Conservation (phyloP, 1,139 yeast species). For the Sugiyamaella grinbergsii region DNA sequence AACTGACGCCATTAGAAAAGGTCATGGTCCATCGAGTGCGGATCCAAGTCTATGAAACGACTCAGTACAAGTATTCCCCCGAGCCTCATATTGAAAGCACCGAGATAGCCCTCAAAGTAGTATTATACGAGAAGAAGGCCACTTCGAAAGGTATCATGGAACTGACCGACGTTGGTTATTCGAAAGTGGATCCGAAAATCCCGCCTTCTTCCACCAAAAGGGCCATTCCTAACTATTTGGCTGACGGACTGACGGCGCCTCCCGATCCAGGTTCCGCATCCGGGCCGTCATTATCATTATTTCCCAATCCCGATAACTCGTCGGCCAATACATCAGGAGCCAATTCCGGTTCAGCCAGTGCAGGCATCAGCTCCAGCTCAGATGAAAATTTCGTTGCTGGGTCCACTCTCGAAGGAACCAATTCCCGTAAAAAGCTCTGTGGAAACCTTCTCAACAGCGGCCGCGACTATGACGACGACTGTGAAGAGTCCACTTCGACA, state of each 20-base stretch:
- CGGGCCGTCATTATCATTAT: neutral
- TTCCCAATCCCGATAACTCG: neutral
- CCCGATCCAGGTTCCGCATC: neutral
- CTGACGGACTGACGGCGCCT: neutral
- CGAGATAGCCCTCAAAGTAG: slow-evolving; percentile 37
- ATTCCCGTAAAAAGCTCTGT: slow-evolving; percentile 7
- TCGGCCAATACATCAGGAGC: neutral
- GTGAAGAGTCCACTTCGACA: slow-evolving; percentile 15
- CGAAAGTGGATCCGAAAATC: slow-evolving; percentile 1
- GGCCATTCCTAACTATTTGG: slow-evolving; percentile 4
- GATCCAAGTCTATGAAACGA: slow-evolving; percentile 70
- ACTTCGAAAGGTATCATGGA: slow-evolving; percentile 13
- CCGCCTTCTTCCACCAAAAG: neutral
- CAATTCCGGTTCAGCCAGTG: neutral
- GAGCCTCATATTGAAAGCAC: slow-evolving; percentile 35
- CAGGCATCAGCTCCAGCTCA: slow-evolving; percentile 8
- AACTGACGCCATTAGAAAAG: slow-evolving; percentile 69
- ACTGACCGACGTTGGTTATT: slow-evolving; percentile 4
- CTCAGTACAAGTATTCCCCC: slow-evolving; percentile 56
- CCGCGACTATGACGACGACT: slow-evolving; percentile 1
- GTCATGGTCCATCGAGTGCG: slow-evolving; percentile 70
- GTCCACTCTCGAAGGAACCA: slow-evolving; percentile 4
- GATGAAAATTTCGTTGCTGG: slow-evolving; percentile 11
- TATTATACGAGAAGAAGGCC: slow-evolving; percentile 35
- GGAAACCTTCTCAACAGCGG: slow-evolving; percentile 15